phyloP scores from a whole-genome alignment of 805 yeast genomes.

The Kazachstania psychrophila region DNA sequence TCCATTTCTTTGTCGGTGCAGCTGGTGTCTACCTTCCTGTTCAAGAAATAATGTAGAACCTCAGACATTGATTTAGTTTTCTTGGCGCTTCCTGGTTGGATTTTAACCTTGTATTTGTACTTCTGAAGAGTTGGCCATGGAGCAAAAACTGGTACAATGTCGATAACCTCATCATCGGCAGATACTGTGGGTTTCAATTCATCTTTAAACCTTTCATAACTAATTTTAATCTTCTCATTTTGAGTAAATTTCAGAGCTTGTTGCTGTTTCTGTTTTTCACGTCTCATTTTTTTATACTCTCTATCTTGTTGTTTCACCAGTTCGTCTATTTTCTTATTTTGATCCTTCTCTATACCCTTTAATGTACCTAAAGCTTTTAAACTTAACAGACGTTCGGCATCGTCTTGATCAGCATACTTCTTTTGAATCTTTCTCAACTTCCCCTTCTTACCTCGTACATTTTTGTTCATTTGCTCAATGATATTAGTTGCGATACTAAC shows the following conservation, averaged over 20 bases:
- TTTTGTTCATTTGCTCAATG: constrained; percentile 30
- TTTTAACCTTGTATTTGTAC: constrained; percentile 70
- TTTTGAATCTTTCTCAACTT: constrained; percentile 72
- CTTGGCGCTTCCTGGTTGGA: constrained; percentile 69
- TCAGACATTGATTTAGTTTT: constrained; percentile 82
- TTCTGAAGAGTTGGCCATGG: constrained; percentile 80
- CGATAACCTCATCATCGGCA: constrained; percentile 43
- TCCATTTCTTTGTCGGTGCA: constrained; percentile 43
- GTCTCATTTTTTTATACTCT: constrained; percentile 29
- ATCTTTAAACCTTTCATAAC: constrained; percentile 34
- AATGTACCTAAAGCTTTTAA: constrained; percentile 80
- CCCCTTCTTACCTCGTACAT: constrained; percentile 75
- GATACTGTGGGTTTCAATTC: constrained; percentile 28
- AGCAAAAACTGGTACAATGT: constrained; percentile 78
- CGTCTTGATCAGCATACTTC: constrained; percentile 88
- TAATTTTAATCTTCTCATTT: constrained; percentile 36
- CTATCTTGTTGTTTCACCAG: constrained; percentile 28
- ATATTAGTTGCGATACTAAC: constrained; percentile 11
- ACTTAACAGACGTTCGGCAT: constrained; percentile 65
- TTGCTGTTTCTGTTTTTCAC: constrained; percentile 33
- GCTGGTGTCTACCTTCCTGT: constrained; percentile 37
- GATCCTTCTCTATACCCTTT: constrained; percentile 41
- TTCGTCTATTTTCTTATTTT: constrained; percentile 30
- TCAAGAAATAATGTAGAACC: constrained; percentile 47
- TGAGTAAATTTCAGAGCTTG: constrained; percentile 29